phyloP scores from a whole-genome alignment of 1,284 basidiomycete species.

The Ganoderma lucidum region DNA sequence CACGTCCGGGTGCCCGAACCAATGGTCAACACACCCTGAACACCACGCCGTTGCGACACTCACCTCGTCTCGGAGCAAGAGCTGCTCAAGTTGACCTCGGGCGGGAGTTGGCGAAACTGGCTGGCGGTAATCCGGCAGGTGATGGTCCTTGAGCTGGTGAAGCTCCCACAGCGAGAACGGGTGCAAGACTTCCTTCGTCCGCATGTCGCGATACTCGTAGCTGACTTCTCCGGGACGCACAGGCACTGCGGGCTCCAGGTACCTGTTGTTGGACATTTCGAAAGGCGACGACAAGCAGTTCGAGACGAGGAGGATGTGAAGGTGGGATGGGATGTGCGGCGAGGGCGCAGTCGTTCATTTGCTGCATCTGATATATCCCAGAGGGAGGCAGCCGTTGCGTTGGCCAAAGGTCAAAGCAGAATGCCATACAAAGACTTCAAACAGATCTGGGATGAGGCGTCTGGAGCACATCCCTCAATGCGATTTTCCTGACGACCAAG shows the following conservation, averaged over 20 bases:
- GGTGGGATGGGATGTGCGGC: background rate
- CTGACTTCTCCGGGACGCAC: background rate
- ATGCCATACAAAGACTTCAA: background rate
- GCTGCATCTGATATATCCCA: background rate
- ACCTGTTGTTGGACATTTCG: background rate
- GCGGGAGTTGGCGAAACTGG: background rate
- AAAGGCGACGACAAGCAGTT: background rate
- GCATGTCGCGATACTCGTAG: background rate
- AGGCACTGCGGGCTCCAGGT: background rate
- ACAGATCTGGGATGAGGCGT: too few species aligned
- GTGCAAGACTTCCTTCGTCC: background rate
- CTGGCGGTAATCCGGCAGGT: background rate
- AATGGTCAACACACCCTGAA: background rate
- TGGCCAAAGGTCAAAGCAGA: background rate
- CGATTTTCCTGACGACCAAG: too few species aligned
- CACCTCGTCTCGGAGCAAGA: background rate
- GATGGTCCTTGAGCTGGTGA: constrained; percentile 1
- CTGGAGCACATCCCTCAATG: background rate
- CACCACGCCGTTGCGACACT: background rate
- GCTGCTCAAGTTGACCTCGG: background rate
- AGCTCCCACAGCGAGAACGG: background rate
- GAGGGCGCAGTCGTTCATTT: background rate
- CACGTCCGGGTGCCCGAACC: background rate
- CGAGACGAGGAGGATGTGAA: background rate
- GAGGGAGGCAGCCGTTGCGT: background rate